Evolutionary conservation across 352 stramenopile species (phyloP).

Genomic region (Plasmopara halstedii): DNA sequence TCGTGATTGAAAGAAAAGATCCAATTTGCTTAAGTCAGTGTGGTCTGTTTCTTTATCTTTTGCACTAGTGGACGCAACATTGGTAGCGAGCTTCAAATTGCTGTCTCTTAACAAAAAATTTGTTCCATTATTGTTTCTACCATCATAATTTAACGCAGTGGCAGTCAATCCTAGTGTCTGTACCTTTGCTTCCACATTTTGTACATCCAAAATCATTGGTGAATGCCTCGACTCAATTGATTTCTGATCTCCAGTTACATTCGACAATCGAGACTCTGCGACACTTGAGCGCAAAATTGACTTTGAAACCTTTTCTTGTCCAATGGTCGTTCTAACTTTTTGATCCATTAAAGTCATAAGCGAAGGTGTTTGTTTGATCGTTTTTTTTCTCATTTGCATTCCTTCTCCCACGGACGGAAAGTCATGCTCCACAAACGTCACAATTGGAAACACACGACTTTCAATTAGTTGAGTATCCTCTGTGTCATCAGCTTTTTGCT

Average conservation of each 20-base stretch:
- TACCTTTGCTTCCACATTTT: neutral
- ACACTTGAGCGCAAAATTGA: neutral
- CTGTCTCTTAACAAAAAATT: no score
- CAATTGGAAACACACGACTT: constrained; percentile 20
- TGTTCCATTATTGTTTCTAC: neutral
- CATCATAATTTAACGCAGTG: no score
- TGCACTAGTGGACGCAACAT: neutral
- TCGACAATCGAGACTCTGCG: neutral
- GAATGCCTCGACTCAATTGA: constrained; percentile 1
- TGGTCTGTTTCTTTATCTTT: neutral
- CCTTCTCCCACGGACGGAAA: constrained; percentile 27
- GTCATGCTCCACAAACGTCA: constrained; percentile 22
- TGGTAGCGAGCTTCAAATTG: neutral
- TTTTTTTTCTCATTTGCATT: constrained; percentile 10
- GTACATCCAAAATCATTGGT: no score
- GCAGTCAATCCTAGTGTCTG: no score
- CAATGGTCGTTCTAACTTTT: neutral
- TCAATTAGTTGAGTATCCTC: constrained; percentile 11
- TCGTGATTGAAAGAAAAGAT: constrained; percentile 36
- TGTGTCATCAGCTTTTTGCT: neutral
- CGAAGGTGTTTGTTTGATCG: neutral
- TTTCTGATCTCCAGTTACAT: constrained; percentile 2
- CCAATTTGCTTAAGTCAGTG: neutral
- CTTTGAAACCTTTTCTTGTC: neutral
- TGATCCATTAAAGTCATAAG: neutral